A percentile compares a stretch with the other conserved stretches of the same genome.
Conservation (phyloP, 2,329 filamentous ascomycete species). For the Aspergillus sp. region DNA sequence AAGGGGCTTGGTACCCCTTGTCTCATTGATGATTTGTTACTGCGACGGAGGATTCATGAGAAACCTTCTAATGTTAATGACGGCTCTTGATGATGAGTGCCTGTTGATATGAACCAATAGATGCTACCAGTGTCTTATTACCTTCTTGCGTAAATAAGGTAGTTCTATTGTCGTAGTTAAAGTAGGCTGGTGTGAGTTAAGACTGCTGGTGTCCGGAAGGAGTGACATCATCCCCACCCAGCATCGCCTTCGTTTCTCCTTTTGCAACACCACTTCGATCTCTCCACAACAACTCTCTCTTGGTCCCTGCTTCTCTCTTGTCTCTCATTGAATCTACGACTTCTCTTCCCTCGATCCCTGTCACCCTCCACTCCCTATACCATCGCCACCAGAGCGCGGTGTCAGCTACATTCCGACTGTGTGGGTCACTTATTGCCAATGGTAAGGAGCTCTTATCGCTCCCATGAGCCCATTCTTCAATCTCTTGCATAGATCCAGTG, state of each 20-base stretch:
- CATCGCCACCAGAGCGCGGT: no score
- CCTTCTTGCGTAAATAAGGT: no score
- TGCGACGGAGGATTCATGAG: no score
- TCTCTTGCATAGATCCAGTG: background rate
- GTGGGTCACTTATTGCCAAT: background rate
- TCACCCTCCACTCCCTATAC: no score
- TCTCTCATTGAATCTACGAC: background rate
- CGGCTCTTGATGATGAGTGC: no score
- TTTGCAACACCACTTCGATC: background rate
- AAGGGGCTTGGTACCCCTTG: background rate
- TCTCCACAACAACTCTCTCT: background rate
- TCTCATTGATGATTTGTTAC: constrained; percentile 1
- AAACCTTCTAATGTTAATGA: no score
- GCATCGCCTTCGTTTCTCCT: background rate
- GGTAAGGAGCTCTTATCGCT: background rate
- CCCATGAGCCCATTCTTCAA: background rate
- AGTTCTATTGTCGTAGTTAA: no score
- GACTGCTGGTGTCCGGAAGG: no score
- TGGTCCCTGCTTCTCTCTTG: background rate
- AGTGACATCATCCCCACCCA: background rate
- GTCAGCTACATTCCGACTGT: background rate
- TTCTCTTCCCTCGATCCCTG: no score
- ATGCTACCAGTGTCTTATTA: no score
- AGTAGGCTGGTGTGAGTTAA: no score
- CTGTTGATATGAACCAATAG: no score